Conservation (phyloP, 1,284 basidiomycete species). For the Puccinia hordei region DNA sequence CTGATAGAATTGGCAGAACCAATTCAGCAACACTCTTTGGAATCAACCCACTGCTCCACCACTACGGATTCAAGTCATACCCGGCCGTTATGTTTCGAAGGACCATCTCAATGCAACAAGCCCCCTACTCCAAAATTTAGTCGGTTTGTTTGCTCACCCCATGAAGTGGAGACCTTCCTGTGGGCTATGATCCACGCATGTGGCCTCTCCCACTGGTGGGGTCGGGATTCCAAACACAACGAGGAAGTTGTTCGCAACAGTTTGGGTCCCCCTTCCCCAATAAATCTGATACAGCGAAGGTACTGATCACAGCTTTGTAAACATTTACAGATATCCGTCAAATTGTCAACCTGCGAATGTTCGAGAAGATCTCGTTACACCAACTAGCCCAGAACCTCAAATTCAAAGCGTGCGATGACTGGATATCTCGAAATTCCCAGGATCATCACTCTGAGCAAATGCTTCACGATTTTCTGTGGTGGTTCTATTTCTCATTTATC, state of each 20-base stretch:
- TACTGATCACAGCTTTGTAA: background rate
- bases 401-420: constrained; percentile 79
- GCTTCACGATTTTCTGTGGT: constrained; percentile 80
- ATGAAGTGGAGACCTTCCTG: constrained; percentile 36
- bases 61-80: background rate
- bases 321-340: constrained; percentile 68
- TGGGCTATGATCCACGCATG: constrained; percentile 31
- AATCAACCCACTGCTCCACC: background rate
- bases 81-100: background rate
- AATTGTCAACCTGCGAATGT: constrained; percentile 74
- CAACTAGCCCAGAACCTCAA: constrained; percentile 75
- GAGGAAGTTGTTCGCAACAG: constrained; percentile 35
- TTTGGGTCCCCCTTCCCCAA: background rate
- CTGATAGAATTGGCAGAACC: constrained; percentile 39
- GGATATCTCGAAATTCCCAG: constrained; percentile 63
- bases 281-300: background rate
- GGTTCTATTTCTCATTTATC: constrained; percentile 87
- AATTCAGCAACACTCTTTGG: background rate
- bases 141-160: constrained; percentile 33
- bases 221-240: constrained; percentile 25
- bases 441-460: constrained; percentile 63
- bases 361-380: constrained; percentile 81
- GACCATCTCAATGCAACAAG: background rate
- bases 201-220: constrained; percentile 46
- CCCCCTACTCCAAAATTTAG: constrained; percentile 33